Conservation (phyloP, 139 green algal species). For the Auxenochlorella pyrenoidosa region DNA sequence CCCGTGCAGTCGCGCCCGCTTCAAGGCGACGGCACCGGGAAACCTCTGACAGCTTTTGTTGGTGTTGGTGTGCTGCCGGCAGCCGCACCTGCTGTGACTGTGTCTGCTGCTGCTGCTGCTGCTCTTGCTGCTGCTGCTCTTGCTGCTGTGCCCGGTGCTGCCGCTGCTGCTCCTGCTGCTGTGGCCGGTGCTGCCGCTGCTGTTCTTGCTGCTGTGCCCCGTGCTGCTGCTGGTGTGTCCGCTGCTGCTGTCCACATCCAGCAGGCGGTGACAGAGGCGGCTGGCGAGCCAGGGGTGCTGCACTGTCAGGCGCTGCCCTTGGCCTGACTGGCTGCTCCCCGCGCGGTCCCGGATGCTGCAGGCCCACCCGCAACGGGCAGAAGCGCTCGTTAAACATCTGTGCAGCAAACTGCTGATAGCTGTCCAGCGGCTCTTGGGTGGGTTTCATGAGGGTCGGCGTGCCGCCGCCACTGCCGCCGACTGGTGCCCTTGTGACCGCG, state of each 20-base stretch:
- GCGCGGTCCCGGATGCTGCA: not conserved
- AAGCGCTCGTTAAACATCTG: constrained; percentile 14
- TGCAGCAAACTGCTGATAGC: not conserved
- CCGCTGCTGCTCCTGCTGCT: not conserved
- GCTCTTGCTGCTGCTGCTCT: not conserved
- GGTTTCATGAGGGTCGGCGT: too few relatives aligned
- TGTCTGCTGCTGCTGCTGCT: not conserved
- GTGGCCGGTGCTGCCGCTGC: not conserved
- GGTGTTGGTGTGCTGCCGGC: not conserved
- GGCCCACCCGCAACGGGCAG: not conserved
- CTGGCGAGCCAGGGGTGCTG: not conserved
- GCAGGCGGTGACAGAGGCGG: not conserved
- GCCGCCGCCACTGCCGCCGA: not conserved
- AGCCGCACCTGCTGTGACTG: not conserved
- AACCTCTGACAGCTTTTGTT: not conserved
- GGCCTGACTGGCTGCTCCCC: not conserved
- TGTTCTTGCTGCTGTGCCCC: not conserved
- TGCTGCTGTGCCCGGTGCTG: not conserved
- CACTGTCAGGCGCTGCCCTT: not conserved
- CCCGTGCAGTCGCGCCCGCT: not conserved
- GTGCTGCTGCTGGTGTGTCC: not conserved
- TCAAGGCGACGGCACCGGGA: not conserved
- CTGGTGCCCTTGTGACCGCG: not conserved
- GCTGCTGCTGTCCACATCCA: not conserved
- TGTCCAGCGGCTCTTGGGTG: not conserved